Evolutionary conservation across 441 rosid genomes (phyloP).

Genomic region (Raphanus hybrid): DNA sequence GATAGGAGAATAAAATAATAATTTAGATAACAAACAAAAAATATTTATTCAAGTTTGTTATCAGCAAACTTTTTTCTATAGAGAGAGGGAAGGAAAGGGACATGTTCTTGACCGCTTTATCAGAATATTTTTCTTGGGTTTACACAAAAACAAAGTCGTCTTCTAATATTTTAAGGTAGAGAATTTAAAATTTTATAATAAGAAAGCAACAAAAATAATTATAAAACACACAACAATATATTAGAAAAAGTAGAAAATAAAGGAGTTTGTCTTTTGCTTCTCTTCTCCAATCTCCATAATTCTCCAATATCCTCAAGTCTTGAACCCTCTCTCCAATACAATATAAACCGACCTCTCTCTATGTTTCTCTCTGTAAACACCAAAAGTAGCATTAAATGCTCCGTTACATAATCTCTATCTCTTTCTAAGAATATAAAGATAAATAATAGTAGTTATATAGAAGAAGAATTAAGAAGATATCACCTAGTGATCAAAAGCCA

Average conservation of each 20-base stretch:
- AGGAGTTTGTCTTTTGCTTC: slow-evolving; percentile 53
- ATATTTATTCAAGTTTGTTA: slow-evolving; percentile 42
- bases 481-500: slow-evolving; percentile 35
- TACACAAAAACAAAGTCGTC: slow-evolving; percentile 46
- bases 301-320: slow-evolving; percentile 32
- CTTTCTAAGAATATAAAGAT: slow-evolving; percentile 41
- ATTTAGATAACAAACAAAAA: slow-evolving; percentile 35
- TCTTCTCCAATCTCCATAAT: slow-evolving; percentile 34
- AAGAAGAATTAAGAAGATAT: slow-evolving; percentile 17
- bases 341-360: slow-evolving; percentile 40
- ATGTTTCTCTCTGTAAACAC: slow-evolving; percentile 24
- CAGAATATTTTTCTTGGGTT: slow-evolving; percentile 42
- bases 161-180: slow-evolving; percentile 38
- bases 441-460: slow-evolving; percentile 24
- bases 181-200: slow-evolving; percentile 23
- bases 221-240: not conserved
- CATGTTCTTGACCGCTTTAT: slow-evolving; percentile 59
- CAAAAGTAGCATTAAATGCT: slow-evolving; percentile 43
- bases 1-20: slow-evolving; percentile 22
- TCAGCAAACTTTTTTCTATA: slow-evolving; percentile 23
- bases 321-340: slow-evolving; percentile 41
- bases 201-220: not conserved
- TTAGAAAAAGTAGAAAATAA: not conserved
- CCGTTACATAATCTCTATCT: slow-evolving; percentile 44
- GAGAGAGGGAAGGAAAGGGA: slow-evolving; percentile 41